Evolutionary conservation across 2,329 filamentous ascomycete species (phyloP), one percentile per base, ranked within the genome.

Genomic region (Nannizziopsis arthrosporioides): DNA sequence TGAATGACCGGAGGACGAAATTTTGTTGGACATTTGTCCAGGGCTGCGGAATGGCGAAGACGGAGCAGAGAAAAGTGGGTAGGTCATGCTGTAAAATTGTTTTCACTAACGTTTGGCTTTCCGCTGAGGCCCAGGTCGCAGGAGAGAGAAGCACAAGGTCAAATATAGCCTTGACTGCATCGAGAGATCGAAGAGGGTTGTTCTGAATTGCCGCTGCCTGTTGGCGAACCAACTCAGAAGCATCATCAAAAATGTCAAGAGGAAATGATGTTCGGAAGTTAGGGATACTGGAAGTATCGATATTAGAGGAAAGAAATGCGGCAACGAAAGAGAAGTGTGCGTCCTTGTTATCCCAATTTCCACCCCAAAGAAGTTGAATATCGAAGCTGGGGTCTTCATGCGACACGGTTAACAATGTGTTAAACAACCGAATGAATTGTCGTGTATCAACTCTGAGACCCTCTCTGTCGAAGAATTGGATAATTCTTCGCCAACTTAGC

Each of bases 291-390:
- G 81, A 84, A 2, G 86, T 84, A 62, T 96, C 88, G 19, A 94
- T 74, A 10, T 77, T 78, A 49, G 89, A 76, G 3, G 84, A 85
- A 17, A 90, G 75, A 62, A 90, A 95, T 14, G 88, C 88, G 54
- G 84, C 83, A 47, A 96, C 78, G 62, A 96, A 95, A n/a, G 89
- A 93, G 32, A 98, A 71, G 55, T 96, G 90, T 0, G 92, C 86
- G 53, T 94, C 81, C 11, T 84, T 78, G 56, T 93, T 79, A 53
- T 82, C 80, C 90, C 93, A 98, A 53, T 78, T 59, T 6, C 89
- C 89, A 50, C 89, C 89, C 89, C 92, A 96, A 17, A 98, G 72
- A 35, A 75, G 76, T 63, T 95, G 88, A 39, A 98, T 83, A 61
- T 95, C 86, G 57, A 96, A 80, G 19, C 71, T 71, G 12, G 75